Evolutionary conservation across 75 land plant species (phyloP).

Genomic region (Cryptomeria japonica): DNA sequence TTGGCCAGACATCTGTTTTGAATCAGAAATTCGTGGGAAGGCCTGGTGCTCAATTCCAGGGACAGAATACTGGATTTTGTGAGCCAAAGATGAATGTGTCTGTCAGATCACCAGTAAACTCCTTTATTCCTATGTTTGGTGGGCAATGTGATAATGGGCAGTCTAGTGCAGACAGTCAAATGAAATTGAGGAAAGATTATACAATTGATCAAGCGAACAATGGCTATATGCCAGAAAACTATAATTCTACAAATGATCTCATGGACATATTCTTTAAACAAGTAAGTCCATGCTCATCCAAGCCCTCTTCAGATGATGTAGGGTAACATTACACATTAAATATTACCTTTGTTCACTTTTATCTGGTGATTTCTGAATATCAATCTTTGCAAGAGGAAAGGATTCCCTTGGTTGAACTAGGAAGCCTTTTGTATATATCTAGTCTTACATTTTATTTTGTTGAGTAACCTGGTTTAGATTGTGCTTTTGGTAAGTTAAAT

Average conservation of each 20-base stretch:
- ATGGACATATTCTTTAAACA: constrained; percentile 4
- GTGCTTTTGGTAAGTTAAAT: neutral
- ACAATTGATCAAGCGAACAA: neutral
- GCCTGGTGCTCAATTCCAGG: neutral
- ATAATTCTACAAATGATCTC: neutral
- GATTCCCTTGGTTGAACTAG: neutral
- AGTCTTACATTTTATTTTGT: neutral
- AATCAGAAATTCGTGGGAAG: neutral
- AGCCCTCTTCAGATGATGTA: neutral
- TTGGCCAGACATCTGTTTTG: neutral
- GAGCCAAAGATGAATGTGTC: constrained; percentile 2
- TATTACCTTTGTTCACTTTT: neutral
- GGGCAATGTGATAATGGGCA: neutral
- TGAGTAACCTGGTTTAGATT: neutral
- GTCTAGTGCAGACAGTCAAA: constrained; percentile 10
- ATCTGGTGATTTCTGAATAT: neutral
- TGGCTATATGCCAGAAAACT: neutral
- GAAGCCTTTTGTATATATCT: neutral
- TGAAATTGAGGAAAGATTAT: constrained; percentile 13
- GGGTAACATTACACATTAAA: neutral
- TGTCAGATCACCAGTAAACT: neutral
- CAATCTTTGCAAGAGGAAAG: neutral
- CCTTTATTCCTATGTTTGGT: neutral
- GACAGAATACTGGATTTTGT: neutral
- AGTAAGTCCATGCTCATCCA: neutral